Evolutionary conservation across 257 asterid genomes (phyloP).

Genomic region (Salvia hispanica): DNA sequence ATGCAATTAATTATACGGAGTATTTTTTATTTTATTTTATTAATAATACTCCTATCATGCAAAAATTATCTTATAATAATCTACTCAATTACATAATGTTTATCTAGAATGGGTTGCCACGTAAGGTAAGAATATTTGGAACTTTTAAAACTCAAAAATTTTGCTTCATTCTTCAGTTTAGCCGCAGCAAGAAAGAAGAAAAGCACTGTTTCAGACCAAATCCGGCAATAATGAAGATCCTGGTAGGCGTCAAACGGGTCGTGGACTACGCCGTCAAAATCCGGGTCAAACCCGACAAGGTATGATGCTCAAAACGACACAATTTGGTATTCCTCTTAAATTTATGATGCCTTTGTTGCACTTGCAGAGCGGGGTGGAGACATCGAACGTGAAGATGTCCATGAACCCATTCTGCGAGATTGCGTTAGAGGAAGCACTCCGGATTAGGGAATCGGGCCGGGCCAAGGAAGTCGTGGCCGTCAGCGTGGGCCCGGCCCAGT

Average conservation of each 20-base stretch:
- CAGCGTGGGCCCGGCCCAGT: constrained; percentile 77
- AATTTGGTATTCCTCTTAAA: not conserved
- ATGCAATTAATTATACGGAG: no score
- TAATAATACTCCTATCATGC: no score
- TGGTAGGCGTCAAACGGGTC: constrained; percentile 89
- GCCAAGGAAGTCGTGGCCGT: constrained; percentile 93
- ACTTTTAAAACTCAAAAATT: not conserved
- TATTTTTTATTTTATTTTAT: no score
- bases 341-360: constrained; percentile 19
- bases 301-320: constrained; percentile 26
- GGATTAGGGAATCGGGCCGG: constrained; percentile 80
- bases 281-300: constrained; percentile 93
- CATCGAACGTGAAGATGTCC: constrained; percentile 90
- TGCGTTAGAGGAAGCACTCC: constrained; percentile 86
- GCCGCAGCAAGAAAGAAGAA: not conserved
- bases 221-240: constrained; percentile 65
- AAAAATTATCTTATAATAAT: no score
- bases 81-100: no score
- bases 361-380: constrained; percentile 83
- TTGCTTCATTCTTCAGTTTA: no score
- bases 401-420: constrained; percentile 99
- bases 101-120: no score
- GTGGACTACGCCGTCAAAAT: constrained; percentile 95
- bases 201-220: not conserved
- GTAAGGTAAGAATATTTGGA: not conserved